Conservation (phyloP, 768 basidiomycete species). For the Filobasidium wieringae region DNA sequence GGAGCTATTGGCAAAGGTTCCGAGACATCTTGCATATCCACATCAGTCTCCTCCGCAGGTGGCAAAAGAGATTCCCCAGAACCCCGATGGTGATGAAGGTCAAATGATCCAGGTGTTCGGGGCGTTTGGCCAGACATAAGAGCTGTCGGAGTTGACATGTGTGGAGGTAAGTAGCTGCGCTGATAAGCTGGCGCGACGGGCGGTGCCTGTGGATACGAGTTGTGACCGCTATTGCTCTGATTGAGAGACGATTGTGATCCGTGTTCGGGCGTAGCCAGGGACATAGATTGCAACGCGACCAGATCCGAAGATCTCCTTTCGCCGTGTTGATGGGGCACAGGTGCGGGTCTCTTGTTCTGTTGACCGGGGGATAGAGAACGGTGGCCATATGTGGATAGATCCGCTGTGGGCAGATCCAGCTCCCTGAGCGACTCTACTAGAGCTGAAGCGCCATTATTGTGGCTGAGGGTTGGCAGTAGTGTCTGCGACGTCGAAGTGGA, state of each 20-base stretch:
- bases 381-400: constrained; percentile 35
- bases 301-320: neutral
- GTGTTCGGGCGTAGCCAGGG: neutral
- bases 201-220: neutral
- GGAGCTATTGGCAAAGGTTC: constrained; percentile 7
- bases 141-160: constrained; percentile 14
- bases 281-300: neutral
- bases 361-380: constrained; percentile 13
- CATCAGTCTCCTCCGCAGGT: constrained; percentile 3
- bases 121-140: constrained; percentile 13
- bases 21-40: constrained; percentile 15
- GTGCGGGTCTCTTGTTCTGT: neutral
- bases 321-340: neutral
- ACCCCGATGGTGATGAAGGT: neutral
- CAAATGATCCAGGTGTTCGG: neutral
- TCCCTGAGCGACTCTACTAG: constrained; percentile 38
- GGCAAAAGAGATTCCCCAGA: neutral
- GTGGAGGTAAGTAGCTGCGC: constrained; percentile 11
- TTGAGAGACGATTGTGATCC: neutral
- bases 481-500: constrained; percentile 12
- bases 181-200: neutral
- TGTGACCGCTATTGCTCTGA: neutral
- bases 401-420: constrained; percentile 38
- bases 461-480: neutral
- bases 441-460: constrained; percentile 17